phyloP scores from a whole-genome alignment of 2,329 filamentous ascomycete species.

The Biscogniauxia sp. region DNA sequence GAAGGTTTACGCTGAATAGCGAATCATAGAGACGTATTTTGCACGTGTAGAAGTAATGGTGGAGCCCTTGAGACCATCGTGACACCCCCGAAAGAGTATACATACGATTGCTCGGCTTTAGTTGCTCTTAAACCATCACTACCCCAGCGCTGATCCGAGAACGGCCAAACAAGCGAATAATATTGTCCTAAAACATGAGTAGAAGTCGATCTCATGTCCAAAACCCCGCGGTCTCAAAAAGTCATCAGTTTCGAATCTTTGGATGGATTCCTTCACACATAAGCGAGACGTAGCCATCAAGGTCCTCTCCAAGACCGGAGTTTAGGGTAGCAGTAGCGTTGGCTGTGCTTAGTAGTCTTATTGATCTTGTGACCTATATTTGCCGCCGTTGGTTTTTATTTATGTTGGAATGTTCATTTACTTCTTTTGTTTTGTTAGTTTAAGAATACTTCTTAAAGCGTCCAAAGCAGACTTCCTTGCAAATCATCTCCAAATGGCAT shows the following conservation, averaged over 20 bases:
- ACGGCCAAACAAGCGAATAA: neutral
- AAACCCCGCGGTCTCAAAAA: no score
- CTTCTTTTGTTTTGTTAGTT: no score
- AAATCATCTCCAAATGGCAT: neutral
- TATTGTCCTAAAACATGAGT: neutral
- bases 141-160: neutral
- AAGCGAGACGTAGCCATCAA: conserved; percentile 11
- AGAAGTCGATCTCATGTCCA: neutral
- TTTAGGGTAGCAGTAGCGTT: neutral
- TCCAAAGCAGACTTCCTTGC: no score
- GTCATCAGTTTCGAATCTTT: neutral
- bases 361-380: no score
- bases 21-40: conserved; percentile 26
- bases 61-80: conserved; percentile 3
- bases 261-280: conserved; percentile 2
- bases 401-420: no score
- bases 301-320: conserved; percentile 7
- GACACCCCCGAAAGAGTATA: neutral
- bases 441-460: no score
- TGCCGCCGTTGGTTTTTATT: no score
- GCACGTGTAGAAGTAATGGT: conserved; percentile 24
- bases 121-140: neutral
- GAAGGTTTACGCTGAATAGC: conserved; percentile 16
- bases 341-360: neutral
- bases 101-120: neutral